Evolutionary conservation across 164 flowering plant species (phyloP), one percentile per base, ranked within the genome.

Genomic region (Aristolochia californica): DNA sequence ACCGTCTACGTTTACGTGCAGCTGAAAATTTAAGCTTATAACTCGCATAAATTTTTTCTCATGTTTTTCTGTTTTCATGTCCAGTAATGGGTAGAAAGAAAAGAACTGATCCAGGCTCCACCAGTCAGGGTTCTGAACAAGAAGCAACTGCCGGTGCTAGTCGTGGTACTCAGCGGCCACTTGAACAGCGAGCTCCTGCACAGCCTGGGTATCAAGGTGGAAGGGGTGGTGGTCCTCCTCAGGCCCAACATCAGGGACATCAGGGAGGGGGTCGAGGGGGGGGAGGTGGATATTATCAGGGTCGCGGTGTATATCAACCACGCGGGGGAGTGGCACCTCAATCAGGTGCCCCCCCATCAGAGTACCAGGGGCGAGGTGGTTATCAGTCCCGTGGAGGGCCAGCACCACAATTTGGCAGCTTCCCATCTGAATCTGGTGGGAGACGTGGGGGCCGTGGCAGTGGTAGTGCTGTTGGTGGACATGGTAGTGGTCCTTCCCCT

Each of bases 71-170:
- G 5, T 48, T 16, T 18, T 23, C 13, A 4, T 17, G 22, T 56
- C 34, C 25, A 43, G n/a, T 52, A 48, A 90, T 90, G 95, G 82
- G 59, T 54, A 72, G 84, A 68, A 87, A 85, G 83, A 82, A 59
- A 68, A 83, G 85, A 69, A 78, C 78, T 54, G 83, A 77, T 52
- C 62, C 82, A 91, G 14, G 80, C 70, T 50, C 27, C 54, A 45
- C 23, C 84, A 28, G 40, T 34, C 40, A 34, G 40, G 40, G 40
- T 7, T 34, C 40, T 34, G 40, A 34, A 8, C 90, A 73, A 34
- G 80, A 82, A 64, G 52, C 70, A 12, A 60, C 71, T 43, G 68
- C 58, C 0, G 66, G 78, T 24, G 27, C 69, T 64, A 84, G 81
- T n/a, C 73, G 74, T 50, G 87, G 81, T n/a, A n/a, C 74, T 16